Percentiles rank a stretch among this genome's conserved stretches.
Conservation (phyloP, 2,329 filamentous ascomycete species). For the Colletotrichum falcatum region DNA sequence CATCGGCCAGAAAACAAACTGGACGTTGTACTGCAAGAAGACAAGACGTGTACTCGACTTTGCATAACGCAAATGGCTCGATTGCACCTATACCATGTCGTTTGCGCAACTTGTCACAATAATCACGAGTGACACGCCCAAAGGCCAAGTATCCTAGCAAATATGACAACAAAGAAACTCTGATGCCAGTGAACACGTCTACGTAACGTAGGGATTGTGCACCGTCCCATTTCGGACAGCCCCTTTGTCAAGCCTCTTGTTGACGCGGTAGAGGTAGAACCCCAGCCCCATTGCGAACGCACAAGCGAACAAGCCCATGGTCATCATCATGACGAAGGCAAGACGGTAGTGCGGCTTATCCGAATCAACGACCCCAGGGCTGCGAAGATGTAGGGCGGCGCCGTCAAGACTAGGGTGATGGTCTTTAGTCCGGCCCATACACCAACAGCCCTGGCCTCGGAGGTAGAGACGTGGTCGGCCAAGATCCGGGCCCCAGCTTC, state of each 20-base stretch:
- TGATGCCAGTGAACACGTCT: background rate
- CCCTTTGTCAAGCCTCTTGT: conserved; percentile 41
- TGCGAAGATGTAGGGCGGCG: conserved; percentile 44
- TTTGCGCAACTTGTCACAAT: background rate
- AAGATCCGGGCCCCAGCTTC: conserved; percentile 44
- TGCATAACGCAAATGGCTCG: no score
- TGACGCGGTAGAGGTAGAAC: conserved; percentile 40
- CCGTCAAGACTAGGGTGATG: conserved; percentile 44
- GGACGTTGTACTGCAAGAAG: no score
- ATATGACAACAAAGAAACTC: background rate
- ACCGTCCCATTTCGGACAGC: conserved; percentile 38
- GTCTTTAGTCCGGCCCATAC: conserved; percentile 44
- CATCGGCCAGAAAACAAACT: background rate
- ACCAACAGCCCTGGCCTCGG: conserved; percentile 41
- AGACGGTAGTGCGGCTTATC: conserved; percentile 44
- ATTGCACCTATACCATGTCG: no score
- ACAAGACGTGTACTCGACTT: no score
- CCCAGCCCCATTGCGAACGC: conserved; percentile 38
- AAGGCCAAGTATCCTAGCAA: no score
- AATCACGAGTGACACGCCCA: background rate
- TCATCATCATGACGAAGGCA: conserved; percentile 45
- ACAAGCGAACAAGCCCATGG: conserved; percentile 29
- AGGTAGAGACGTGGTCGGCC: conserved; percentile 44
- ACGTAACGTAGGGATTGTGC: conserved; percentile 42
- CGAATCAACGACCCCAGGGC: conserved; percentile 38